Evolutionary conservation across 352 stramenopile genomes (phyloP).

Genomic region (Globisporangium cederbergense): DNA sequence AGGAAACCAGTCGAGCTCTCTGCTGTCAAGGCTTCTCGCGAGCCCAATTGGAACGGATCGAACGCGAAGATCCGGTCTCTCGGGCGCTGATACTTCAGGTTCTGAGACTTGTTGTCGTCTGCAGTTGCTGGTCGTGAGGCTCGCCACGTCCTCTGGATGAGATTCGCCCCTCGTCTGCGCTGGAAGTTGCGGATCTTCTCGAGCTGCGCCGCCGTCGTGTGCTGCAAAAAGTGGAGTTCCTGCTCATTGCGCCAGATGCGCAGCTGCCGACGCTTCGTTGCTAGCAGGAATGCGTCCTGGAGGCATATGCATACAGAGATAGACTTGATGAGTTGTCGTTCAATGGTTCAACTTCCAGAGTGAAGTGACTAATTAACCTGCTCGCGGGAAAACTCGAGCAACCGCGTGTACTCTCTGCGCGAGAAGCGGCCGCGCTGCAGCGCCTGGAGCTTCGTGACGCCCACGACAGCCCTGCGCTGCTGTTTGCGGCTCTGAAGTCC

Average conservation of each 20-base stretch:
- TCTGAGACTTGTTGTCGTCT: background rate
- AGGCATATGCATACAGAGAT: background rate
- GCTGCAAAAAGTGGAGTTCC: constrained; percentile 62
- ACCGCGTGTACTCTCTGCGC: constrained; percentile 41
- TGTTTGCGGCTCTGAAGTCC: constrained; percentile 29
- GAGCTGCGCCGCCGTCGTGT: constrained; percentile 44
- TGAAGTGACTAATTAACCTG: constrained; percentile 22
- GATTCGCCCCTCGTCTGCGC: constrained; percentile 28
- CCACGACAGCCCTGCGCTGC: constrained; percentile 32
- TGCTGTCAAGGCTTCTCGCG: background rate
- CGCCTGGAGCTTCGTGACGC: constrained; percentile 53
- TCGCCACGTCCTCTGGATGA: constrained; percentile 54
- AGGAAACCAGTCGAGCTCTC: background rate
- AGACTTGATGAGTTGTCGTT: background rate
- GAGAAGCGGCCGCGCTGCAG: constrained; percentile 55
- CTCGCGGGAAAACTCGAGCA: constrained; percentile 50
- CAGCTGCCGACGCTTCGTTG: constrained; percentile 39
- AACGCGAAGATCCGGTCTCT: constrained; percentile 31
- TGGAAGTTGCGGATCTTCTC: constrained; percentile 46
- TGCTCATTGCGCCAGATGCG: constrained; percentile 65
- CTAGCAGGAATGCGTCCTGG: constrained; percentile 39
- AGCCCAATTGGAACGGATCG: constrained; percentile 26
- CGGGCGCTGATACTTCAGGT: constrained; percentile 8
- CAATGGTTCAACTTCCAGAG: no score
- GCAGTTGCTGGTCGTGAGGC: background rate